These are phyloP conservation scores for Lycium barbarum DNA, from an alignment of 257 asterid genomes.

Conservation along the genomic window DNA sequence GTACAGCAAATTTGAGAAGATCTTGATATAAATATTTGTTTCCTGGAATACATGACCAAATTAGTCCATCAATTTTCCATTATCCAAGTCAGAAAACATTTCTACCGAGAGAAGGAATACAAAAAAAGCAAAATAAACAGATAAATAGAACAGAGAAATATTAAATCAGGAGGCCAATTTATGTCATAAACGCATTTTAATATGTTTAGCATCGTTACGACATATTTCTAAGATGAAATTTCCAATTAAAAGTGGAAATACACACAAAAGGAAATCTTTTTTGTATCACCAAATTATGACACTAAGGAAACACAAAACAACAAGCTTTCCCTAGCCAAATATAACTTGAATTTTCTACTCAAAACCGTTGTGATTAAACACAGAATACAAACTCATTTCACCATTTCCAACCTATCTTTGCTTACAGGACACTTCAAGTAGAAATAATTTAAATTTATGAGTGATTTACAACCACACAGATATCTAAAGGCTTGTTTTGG, in stretches of 20 bases:
- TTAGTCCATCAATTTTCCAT: neutral
- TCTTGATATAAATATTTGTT: slow-evolving; percentile 46
- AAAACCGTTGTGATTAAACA: neutral
- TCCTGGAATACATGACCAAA: slow-evolving; percentile 46
- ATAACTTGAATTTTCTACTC: neutral
- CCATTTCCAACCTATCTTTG: neutral
- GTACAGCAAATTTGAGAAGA: slow-evolving; percentile 37
- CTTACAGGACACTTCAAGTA: slow-evolving; percentile 6
- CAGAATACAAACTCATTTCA: neutral
- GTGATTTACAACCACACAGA: too few species aligned
- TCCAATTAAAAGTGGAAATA: slow-evolving; percentile 2
- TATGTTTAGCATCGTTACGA: neutral
- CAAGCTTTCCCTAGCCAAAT: neutral
- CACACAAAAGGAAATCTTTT: neutral
- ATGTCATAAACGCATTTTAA: neutral
- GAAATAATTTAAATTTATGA: too few species aligned
- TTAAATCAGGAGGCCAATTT: neutral
- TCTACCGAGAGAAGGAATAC: neutral
- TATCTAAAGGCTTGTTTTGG: too few species aligned
- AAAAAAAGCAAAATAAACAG: neutral
- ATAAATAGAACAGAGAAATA: neutral
- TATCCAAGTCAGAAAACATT: neutral
- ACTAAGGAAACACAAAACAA: neutral
- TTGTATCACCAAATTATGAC: slow-evolving; percentile 1
- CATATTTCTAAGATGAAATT: neutral